A percentile compares a stretch with the other conserved stretches of the same genome.
Conservation (phyloP, 129 eudicot species). For the Silybum marianum region DNA sequence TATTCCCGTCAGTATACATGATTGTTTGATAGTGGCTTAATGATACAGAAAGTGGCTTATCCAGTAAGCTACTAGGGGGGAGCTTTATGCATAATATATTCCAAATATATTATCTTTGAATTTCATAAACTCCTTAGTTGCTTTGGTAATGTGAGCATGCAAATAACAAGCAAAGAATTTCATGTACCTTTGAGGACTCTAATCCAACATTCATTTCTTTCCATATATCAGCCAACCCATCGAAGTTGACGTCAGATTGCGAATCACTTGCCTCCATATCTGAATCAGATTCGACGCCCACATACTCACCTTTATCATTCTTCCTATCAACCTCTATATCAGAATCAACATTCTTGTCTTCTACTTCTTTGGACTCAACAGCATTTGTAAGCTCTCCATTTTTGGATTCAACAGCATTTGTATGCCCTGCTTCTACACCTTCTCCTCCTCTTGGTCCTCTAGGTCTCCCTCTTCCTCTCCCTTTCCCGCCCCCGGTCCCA, state of each 20-base stretch:
- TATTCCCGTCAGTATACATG: no score
- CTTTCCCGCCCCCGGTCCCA: slow-evolving; percentile 4
- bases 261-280: slow-evolving; percentile 39
- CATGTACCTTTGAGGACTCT: slow-evolving; percentile 75
- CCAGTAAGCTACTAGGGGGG: no score
- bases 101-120: background rate
- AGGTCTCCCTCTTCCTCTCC: slow-evolving; percentile 18
- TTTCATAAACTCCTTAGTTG: background rate
- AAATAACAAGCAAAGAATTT: slow-evolving; percentile 8
- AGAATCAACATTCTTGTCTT: slow-evolving; percentile 38
- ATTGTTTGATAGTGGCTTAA: no score
- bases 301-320: slow-evolving; percentile 38
- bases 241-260: slow-evolving; percentile 43
- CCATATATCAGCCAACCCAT: slow-evolving; percentile 84
- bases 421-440: slow-evolving; percentile 13
- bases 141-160: slow-evolving; percentile 20
- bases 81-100: background rate
- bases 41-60: no score
- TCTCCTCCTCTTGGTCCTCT: slow-evolving; percentile 9
- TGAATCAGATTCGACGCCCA: slow-evolving; percentile 48
- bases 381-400: slow-evolving; percentile 21
- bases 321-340: slow-evolving; percentile 44
- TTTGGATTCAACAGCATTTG: slow-evolving; percentile 1
- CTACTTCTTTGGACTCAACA: slow-evolving; percentile 33
- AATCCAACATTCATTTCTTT: slow-evolving; percentile 72